Evolutionary conservation across 495 filamentous ascomycete species (phyloP), one percentile per base, ranked within the genome.

Genomic region (Penicillium diatomitis): DNA sequence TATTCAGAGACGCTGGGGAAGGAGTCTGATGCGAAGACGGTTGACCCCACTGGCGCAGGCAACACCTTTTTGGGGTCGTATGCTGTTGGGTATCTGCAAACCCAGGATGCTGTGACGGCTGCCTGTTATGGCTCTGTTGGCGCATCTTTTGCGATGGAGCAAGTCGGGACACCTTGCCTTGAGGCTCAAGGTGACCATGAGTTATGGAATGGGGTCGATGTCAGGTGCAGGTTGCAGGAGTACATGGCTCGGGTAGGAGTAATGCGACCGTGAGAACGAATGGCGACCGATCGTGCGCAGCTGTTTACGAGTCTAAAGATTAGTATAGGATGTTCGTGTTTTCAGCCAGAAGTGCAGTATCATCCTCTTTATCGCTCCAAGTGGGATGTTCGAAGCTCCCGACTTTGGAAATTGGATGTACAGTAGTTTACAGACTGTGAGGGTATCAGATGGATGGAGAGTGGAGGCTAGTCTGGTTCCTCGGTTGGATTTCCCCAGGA

Each of bases 41-140:
- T 68, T 6, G 66, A 70, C 46, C 54, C 66, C 3, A 70, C 67
- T 30, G 67, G 66, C 8, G 67, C 66, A 4, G 67, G 67, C 8
- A 69, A 69, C 44, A 44, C 66, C 2, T 69, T 67, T 40, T 48
- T 70, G 8, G 64, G 67, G n/a, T 62, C 55, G 1, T 67, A 52
- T 49, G 55, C 58, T n/a, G 49, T 67, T 29, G 65, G 60, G 5
- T 56, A 62, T 42, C 41, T 57, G 29, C 43, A 54, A 37, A 63
- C 55, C 6, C 37, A 37, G 28, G 45, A 49, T 47, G 10, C 54
- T 12, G 29, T 55, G 9, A 30, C 58, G 30, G 67, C 67, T 20
- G 57, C 60, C 33, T 60, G 54, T 37, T 60, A 59, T 41, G 67
- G 62, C 7, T 32, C 55, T 32, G 64, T 70, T 20, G 61, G 53